Evolutionary conservation across 192 early-diverging fungal genomes (phyloP).

Genomic region (Coemansia sp.): DNA sequence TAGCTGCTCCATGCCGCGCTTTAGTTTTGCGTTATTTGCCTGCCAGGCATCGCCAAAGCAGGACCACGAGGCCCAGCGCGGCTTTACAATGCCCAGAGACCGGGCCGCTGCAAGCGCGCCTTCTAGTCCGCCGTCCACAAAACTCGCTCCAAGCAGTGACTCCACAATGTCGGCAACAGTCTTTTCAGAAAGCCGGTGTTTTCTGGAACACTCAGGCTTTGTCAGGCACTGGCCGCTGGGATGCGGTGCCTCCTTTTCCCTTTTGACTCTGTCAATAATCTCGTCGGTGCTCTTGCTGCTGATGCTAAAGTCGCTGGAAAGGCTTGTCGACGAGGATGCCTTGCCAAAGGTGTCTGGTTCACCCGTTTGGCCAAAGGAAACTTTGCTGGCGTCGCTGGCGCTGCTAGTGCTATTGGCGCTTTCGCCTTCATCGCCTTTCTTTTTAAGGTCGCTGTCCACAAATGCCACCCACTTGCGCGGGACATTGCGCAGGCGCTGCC

Average conservation of each 20-base stretch:
- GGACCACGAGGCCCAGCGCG: conserved; percentile 33
- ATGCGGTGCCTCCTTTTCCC: background rate
- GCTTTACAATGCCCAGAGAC: conserved; percentile 49
- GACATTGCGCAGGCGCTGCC: conserved; percentile 25
- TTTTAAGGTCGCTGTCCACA: background rate
- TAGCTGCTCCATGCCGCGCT: conserved; percentile 20
- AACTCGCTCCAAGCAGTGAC: conserved; percentile 74
- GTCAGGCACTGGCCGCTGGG: background rate
- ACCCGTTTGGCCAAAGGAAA: no score
- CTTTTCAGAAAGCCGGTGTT: conserved; percentile 68
- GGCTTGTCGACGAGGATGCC: no score
- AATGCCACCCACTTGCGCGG: conserved; percentile 23
- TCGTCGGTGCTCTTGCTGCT: conserved; percentile 2
- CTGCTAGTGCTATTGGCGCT: background rate
- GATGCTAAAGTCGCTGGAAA: background rate
- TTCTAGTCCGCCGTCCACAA: conserved; percentile 57
- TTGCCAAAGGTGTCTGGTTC: background rate
- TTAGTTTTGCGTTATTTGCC: conserved; percentile 5
- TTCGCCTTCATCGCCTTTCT: background rate
- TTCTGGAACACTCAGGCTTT: background rate
- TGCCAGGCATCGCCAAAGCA: conserved; percentile 27
- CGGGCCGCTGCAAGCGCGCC: conserved; percentile 57
- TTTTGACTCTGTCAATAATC: background rate
- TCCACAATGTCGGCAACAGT: conserved; percentile 84
- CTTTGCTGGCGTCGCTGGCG: no score